A percentile compares a stretch with the other conserved stretches of the same genome.
These are phyloP conservation scores for Sporodiniella umbellata DNA, from an alignment of 371 early-diverging fungal genomes.

Conservation along the genomic window DNA sequence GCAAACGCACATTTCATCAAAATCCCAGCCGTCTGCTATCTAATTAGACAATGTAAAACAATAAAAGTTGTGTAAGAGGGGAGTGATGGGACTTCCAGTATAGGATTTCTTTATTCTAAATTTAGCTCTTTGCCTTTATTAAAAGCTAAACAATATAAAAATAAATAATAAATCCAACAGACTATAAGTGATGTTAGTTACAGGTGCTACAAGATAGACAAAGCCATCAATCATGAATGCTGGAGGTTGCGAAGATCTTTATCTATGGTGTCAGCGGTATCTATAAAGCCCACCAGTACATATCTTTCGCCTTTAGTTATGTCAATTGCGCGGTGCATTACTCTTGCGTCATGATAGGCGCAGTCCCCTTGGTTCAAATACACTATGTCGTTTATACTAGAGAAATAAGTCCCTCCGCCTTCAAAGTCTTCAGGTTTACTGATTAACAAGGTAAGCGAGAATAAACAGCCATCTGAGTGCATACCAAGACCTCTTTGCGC, in stretches of 20 bases:
- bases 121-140: too few relatives aligned
- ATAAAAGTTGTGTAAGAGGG: too few relatives aligned
- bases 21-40: too few relatives aligned
- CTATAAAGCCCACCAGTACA: slow-evolving; percentile 58
- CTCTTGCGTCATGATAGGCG: slow-evolving; percentile 49
- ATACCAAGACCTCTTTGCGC: slow-evolving; percentile 42
- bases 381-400: slow-evolving; percentile 24
- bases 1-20: too few relatives aligned
- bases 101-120: too few relatives aligned
- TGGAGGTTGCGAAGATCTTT: slow-evolving; percentile 13
- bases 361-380: slow-evolving; percentile 46
- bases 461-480: slow-evolving; percentile 62
- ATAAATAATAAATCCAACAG: too few relatives aligned
- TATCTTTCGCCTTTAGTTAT: slow-evolving; percentile 44
- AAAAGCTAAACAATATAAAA: too few relatives aligned
- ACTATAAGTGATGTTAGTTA: too few relatives aligned
- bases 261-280: slow-evolving; percentile 43
- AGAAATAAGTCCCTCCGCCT: slow-evolving; percentile 59
- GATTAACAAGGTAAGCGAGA: slow-evolving; percentile 55
- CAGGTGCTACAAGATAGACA: too few relatives aligned
- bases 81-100: too few relatives aligned
- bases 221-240: not conserved
- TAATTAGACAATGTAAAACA: too few relatives aligned
- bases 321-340: slow-evolving; percentile 48
- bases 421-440: slow-evolving; percentile 50